Conservation (phyloP, 352 stramenopile genomes). For the Phytopythium cucurbitacearum region DNA sequence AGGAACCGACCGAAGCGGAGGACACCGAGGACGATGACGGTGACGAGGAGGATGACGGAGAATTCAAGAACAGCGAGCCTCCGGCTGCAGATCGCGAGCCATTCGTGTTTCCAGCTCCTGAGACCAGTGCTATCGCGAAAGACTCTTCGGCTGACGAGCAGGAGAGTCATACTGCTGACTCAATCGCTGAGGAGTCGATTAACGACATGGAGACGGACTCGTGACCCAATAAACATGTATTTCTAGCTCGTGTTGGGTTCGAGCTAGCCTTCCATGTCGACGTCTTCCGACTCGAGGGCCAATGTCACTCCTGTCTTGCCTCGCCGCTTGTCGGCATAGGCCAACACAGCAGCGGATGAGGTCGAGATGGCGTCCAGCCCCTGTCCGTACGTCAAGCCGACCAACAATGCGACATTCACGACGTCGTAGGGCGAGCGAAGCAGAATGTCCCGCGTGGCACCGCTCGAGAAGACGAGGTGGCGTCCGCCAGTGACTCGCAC, state of each 20-base stretch:
- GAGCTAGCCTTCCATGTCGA: conserved; percentile 40
- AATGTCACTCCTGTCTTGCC: conserved; percentile 41
- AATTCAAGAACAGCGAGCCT: conserved; percentile 8
- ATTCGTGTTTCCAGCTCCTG: background rate
- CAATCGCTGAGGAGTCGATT: conserved; percentile 1
- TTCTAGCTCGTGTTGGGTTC: background rate
- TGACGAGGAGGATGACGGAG: conserved; percentile 14
- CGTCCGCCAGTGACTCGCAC: conserved; percentile 65
- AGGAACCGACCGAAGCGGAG: conserved; percentile 23
- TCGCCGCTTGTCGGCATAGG: conserved; percentile 53
- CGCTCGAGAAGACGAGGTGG: conserved; percentile 71
- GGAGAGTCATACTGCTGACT: background rate
- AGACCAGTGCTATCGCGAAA: background rate
- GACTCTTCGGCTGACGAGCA: background rate
- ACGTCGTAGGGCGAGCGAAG: conserved; percentile 80
- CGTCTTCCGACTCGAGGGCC: conserved; percentile 21
- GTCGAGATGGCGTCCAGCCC: conserved; percentile 63
- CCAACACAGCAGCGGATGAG: conserved; percentile 47
- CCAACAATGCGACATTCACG: conserved; percentile 71
- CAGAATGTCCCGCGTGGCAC: conserved; percentile 67
- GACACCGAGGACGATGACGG: conserved; percentile 10
- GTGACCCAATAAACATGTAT: conserved; percentile 8
- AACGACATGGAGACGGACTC: conserved; percentile 24
- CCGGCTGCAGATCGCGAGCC: background rate
- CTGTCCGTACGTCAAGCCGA: conserved; percentile 67